Evolutionary conservation across 257 asterid genomes (phyloP).

Genomic region (Nicotiana sylvestris): DNA sequence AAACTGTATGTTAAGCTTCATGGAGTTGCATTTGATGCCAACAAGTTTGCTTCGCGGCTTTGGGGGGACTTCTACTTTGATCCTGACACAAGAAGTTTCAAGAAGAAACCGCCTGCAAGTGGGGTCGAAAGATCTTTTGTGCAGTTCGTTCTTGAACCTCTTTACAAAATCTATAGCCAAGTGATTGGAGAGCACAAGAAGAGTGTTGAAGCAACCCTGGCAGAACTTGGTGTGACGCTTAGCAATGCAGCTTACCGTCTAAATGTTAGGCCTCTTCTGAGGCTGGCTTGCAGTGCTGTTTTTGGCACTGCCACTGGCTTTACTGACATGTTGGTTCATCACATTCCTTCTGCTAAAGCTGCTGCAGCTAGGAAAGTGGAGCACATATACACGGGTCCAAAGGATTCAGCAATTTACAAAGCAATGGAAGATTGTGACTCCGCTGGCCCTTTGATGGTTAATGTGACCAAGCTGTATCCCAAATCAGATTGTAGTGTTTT

Average conservation of each 20-base stretch:
- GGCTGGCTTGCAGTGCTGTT: constrained; percentile 91
- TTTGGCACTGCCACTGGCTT: constrained; percentile 95
- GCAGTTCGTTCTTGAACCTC: constrained; percentile 93
- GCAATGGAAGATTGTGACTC: constrained; percentile 87
- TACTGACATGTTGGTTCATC: constrained; percentile 95
- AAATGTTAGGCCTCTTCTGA: constrained; percentile 85
- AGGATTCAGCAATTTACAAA: constrained; percentile 63
- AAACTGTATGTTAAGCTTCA: constrained; percentile 90
- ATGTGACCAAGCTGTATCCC: constrained; percentile 86
- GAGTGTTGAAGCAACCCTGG: constrained; percentile 89
- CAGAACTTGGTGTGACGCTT: constrained; percentile 89
- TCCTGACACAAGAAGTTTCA: constrained; percentile 65
- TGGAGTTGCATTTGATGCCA: constrained; percentile 88
- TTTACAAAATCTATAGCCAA: constrained; percentile 89
- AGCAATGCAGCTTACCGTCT: constrained; percentile 91
- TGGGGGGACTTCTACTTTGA: constrained; percentile 98
- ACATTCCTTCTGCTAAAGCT: constrained; percentile 93
- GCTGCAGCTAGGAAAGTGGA: constrained; percentile 80
- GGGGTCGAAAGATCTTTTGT: constrained; percentile 93
- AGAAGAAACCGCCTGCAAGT: constrained; percentile 74
- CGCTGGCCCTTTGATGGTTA: constrained; percentile 86
- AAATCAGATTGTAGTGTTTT: constrained; percentile 93
- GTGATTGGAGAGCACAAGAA: constrained; percentile 97
- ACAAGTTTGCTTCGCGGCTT: constrained; percentile 82
- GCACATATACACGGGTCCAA: constrained; percentile 84